Evolutionary conservation across 495 filamentous ascomycete genomes (phyloP), one percentile per base, ranked within the genome.

Genomic region (Neurospora sp.): DNA sequence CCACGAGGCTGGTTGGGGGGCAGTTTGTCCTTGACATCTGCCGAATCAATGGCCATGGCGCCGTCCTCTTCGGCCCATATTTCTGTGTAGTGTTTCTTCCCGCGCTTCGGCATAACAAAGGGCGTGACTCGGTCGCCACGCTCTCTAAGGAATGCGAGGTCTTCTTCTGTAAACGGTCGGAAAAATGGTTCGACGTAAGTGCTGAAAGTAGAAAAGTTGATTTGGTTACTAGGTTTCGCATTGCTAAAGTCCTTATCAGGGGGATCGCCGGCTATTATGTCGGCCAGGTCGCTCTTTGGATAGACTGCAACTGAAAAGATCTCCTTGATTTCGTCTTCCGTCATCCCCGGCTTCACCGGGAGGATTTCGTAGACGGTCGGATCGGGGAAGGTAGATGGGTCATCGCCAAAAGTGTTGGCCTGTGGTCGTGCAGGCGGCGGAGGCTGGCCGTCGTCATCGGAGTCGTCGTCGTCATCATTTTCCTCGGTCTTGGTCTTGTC

Each of bases 171-270:
- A 75, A 97, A 91, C 0, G 92, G 90, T 3, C 96, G 92, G 73
- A 97, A 93, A 83, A 92, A 98, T 0, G 95, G 92, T 39, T 99
- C 96, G 70, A 95, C 87, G 78, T 93, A 97, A 27, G 90, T 89
- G 16, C 90, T 89, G 80, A 98, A 99, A 14, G 94, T 96, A 75
- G 90, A 92, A 73, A 93, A 93, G 80, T 90, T 93, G 80, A 97
- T 96, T 82, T 98, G 96, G 75, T 95, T 97, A 10, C 90, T 90
- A 10, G 95, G 94, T 79, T 99, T 98, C 18, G 94, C 91, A 76
- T 91, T 97, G 76, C 92, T 96, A 76, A 97, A 98, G 82, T 99
- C 96, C 79, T 92, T 92, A 79, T 98, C 94, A 3, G 96, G 96
- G 5, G 93, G 90, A 23, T 91, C 90, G 62, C 96, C 96, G 44